A percentile compares a stretch with the other conserved stretches of the same genome.
These are phyloP conservation scores for Thelonectria discophora DNA, from an alignment of 2,329 filamentous ascomycete species.

Conservation along the genomic window DNA sequence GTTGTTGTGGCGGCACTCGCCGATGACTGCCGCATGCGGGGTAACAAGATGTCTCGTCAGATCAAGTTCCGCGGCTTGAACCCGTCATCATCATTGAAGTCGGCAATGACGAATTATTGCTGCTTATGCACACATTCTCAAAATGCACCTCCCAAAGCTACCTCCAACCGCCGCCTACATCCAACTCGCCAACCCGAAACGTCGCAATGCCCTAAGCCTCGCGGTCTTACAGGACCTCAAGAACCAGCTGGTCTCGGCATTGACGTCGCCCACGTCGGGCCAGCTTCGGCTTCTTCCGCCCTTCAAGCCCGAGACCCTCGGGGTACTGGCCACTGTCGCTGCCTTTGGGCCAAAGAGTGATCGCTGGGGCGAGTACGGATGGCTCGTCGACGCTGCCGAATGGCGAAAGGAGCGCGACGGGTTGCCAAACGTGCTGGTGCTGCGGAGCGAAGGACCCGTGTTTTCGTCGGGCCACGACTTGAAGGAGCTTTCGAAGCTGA, in stretches of 20 bases:
- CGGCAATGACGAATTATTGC: too few relatives aligned
- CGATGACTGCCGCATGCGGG: too few relatives aligned
- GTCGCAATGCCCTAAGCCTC: conserved; percentile 37
- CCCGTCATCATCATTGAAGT: too few relatives aligned
- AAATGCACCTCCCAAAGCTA: conserved; percentile 34
- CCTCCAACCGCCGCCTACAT: conserved; percentile 32
- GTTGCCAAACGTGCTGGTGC: conserved; percentile 34
- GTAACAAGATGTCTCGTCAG: too few relatives aligned
- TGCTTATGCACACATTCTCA: background rate
- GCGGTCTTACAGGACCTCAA: conserved; percentile 32
- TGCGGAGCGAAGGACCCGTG: conserved; percentile 36
- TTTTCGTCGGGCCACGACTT: conserved; percentile 40
- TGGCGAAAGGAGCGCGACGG: conserved; percentile 35
- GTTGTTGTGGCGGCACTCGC: too few relatives aligned
- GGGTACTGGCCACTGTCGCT: conserved; percentile 15
- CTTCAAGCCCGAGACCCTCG: conserved; percentile 20
- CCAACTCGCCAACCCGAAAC: conserved; percentile 31
- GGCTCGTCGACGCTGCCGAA: conserved; percentile 33
- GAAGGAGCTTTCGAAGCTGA: conserved; percentile 30
- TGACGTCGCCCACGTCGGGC: conserved; percentile 23
- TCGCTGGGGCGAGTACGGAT: conserved; percentile 30
- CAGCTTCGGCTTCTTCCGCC: conserved; percentile 29
- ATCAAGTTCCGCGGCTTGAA: too few relatives aligned
- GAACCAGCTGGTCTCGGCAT: conserved; percentile 27
- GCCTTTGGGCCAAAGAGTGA: background rate